phyloP scores from a whole-genome alignment of 176 grass and related monocot genomes.

The Eleusine coracana region DNA sequence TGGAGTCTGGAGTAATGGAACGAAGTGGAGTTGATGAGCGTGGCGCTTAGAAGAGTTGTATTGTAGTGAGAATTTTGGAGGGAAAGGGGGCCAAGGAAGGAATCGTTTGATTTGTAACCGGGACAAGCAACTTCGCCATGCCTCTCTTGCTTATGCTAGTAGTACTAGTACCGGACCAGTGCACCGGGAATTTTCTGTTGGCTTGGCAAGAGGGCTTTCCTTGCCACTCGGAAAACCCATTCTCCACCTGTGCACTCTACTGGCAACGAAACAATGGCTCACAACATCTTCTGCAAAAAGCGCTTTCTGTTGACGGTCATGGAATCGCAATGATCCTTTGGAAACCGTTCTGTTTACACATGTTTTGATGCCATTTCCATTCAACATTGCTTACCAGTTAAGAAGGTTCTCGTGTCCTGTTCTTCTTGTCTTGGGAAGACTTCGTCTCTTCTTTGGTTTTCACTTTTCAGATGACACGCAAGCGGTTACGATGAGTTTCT shows the following conservation, averaged over 20 bases:
- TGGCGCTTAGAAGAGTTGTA: background rate
- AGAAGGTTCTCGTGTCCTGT: background rate
- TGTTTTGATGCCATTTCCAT: constrained; percentile 17
- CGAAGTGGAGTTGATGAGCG: background rate
- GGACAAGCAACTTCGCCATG: constrained; percentile 49
- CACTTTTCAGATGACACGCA: background rate
- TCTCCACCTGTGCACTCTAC: background rate
- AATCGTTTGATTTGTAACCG: constrained; percentile 50
- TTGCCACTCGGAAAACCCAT: background rate
- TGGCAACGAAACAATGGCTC: background rate
- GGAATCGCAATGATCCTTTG: background rate
- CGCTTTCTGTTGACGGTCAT: background rate
- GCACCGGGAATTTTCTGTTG: constrained; percentile 26
- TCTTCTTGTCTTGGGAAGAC: background rate
- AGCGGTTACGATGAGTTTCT: background rate
- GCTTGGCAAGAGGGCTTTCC: constrained; percentile 45
- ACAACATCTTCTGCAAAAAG: constrained; percentile 1
- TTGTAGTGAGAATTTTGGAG: constrained; percentile 43
- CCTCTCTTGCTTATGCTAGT: background rate
- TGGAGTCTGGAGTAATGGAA: background rate
- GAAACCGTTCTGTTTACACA: background rate
- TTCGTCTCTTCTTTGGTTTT: background rate
- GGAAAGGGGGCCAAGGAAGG: constrained; percentile 55
- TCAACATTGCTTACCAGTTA: background rate
- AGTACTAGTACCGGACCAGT: background rate